phyloP scores from a whole-genome alignment of 805 yeast genomes.

The Cyberlindnera japonica region DNA sequence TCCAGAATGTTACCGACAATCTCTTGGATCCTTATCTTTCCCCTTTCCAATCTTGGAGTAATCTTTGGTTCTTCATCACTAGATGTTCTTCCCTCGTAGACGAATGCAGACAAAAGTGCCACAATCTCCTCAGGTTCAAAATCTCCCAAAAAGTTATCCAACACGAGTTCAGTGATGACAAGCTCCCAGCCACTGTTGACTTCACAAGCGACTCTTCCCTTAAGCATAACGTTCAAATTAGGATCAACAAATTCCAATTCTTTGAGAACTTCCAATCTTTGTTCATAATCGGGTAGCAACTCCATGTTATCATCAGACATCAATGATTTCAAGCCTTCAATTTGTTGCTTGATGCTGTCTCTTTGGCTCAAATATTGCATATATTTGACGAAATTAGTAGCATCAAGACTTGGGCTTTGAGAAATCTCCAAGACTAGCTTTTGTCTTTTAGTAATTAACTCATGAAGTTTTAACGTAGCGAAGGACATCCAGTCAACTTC shows the following conservation, averaged over 20 bases:
- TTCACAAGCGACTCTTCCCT: constrained; percentile 94
- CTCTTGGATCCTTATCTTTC: constrained; percentile 61
- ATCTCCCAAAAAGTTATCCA: constrained; percentile 89
- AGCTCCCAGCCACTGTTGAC: constrained; percentile 89
- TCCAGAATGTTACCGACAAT: constrained; percentile 61
- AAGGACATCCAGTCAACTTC: constrained; percentile 40
- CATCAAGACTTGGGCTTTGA: constrained; percentile 28
- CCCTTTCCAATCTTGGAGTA: constrained; percentile 79
- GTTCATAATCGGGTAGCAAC: constrained; percentile 89
- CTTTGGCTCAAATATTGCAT: constrained; percentile 44
- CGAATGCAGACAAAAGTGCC: constrained; percentile 89
- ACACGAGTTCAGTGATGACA: constrained; percentile 79
- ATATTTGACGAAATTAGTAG: constrained; percentile 43
- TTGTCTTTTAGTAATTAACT: constrained; percentile 36
- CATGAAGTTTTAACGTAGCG: constrained; percentile 34
- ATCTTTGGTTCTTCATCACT: constrained; percentile 57
- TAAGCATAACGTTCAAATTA: constrained; percentile 70
- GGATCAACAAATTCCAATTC: constrained; percentile 79
- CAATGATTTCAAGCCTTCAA: constrained; percentile 52
- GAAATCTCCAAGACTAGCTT: constrained; percentile 32
- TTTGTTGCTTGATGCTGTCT: constrained; percentile 43
- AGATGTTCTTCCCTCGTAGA: constrained; percentile 74
- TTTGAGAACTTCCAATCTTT: constrained; percentile 73
- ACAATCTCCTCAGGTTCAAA: constrained; percentile 95
- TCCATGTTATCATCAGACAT: constrained; percentile 87